These are phyloP conservation scores for Grifola frondosa DNA, from an alignment of 1,284 basidiomycete species.

Conservation along the genomic window DNA sequence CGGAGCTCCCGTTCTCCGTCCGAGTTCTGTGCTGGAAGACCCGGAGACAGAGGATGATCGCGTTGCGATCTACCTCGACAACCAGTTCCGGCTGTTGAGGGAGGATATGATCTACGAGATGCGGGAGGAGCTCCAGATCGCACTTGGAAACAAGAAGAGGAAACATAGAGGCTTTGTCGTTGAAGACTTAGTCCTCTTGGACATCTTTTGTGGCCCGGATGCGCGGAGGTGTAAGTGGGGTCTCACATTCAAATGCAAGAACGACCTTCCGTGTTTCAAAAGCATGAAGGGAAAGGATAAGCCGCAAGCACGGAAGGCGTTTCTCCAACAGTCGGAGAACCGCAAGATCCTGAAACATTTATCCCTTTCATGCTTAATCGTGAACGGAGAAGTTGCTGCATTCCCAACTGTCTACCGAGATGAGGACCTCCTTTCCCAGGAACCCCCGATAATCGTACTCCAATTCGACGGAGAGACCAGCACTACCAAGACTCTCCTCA, in stretches of 20 bases:
- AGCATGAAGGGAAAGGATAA: too few relatives aligned
- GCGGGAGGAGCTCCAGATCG: conserved; percentile 54
- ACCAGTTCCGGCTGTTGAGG: conserved; percentile 61
- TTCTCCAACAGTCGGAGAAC: conserved; percentile 42
- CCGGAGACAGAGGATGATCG: conserved; percentile 35
- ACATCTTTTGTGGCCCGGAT: conserved; percentile 37
- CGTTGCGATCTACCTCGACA: conserved; percentile 52
- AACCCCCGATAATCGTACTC: conserved; percentile 49
- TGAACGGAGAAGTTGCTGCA: conserved; percentile 47
- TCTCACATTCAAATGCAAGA: conserved; percentile 40
- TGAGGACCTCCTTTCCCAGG: conserved; percentile 47
- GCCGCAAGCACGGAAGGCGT: conserved; percentile 24
- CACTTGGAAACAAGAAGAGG: conserved; percentile 46
- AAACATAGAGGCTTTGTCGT: conserved; percentile 42
- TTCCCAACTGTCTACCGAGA: conserved; percentile 55
- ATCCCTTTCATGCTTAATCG: conserved; percentile 50
- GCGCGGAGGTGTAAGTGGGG: conserved; percentile 43
- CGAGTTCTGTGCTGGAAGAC: conserved; percentile 43
- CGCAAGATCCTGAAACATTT: conserved; percentile 48
- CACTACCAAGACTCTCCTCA: conserved; percentile 37
- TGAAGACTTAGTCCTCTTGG: conserved; percentile 38
- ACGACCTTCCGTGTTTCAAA: conserved; percentile 45
- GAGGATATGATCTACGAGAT: conserved; percentile 69
- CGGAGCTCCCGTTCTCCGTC: conserved; percentile 47
- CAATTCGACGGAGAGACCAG: conserved; percentile 47